phyloP scores from a whole-genome alignment of 192 early-diverging fungal species.

The Coemansia sp. region DNA sequence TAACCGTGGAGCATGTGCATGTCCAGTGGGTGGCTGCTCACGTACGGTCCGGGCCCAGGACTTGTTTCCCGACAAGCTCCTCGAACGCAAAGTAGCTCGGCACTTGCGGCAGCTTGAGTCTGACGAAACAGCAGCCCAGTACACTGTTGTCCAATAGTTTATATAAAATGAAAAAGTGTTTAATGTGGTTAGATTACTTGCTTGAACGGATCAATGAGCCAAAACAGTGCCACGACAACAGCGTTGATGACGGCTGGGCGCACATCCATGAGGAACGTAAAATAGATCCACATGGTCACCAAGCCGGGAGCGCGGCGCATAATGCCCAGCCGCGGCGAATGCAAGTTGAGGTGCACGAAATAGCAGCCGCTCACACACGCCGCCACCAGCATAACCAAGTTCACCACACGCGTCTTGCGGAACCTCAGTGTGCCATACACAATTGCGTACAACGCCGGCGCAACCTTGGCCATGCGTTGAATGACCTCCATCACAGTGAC shows the following conservation, averaged over 20 bases:
- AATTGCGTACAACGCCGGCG: constrained; percentile 57
- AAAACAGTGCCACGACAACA: constrained; percentile 30
- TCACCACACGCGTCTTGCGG: constrained; percentile 49
- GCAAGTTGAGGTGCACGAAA: constrained; percentile 62
- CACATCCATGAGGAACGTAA: constrained; percentile 46
- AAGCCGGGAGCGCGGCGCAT: constrained; percentile 71
- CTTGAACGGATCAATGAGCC: constrained; percentile 42
- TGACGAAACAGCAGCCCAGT: constrained; percentile 32
- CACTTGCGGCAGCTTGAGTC: constrained; percentile 40
- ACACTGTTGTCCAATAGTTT: constrained; percentile 34
- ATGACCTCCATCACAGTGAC: constrained; percentile 27
- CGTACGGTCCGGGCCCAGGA: constrained; percentile 23
- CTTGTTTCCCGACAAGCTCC: constrained; percentile 42
- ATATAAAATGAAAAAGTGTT: background rate
- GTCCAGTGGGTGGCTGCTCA: constrained; percentile 52
- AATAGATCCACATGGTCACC: constrained; percentile 69
- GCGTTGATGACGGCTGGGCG: constrained; percentile 39
- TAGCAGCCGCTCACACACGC: constrained; percentile 60
- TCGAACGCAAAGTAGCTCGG: constrained; percentile 55
- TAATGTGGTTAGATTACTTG: constrained; percentile 7
- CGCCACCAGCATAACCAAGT: constrained; percentile 54
- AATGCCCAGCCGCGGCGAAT: constrained; percentile 67
- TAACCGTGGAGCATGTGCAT: constrained; percentile 16
- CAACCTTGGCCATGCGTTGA: constrained; percentile 29
- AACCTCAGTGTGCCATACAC: constrained; percentile 63